Base-by-base conservation (phyloP, 768 basidiomycete genomes). In the Gloeostereum incarnatum region DNA sequence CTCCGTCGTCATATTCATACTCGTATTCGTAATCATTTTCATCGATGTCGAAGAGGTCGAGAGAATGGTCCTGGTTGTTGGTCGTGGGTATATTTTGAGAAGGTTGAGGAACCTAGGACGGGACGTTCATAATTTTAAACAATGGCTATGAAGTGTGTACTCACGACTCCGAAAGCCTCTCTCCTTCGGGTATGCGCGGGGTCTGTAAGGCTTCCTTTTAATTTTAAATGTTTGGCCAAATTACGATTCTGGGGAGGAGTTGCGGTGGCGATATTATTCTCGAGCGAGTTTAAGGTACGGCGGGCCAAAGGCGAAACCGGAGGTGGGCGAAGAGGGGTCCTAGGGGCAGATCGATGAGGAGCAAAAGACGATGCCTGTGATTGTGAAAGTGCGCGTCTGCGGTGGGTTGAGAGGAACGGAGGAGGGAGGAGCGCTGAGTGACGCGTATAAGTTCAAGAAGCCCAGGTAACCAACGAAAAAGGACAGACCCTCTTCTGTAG, bases 171-270 rank as follows among this genome's bases (percentile, higher is more conserved):
- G 45, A 68, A 62, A 30, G 62, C 62, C 45, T 68, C 68, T 26
- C 71, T 60, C 44, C 64, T 60, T 31, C 71, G 53, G 24, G 64
- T 59, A 34, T 67, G 73, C 6, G 79, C 72, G 16, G 84, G 84
- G 52, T 85, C 84, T 2, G 84, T 86, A 38, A 77, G 59, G 48
- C 78, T 75, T 36, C 84, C 83, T 47, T 83, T 79, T 24, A 78
- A 58, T 53, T 76, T 77, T 24, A 78, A 65, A 51, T 73, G 71
- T 44, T 57, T 66, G 6, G 65, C 56, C 39, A 73, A 61, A n/a
- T 65, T 59, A 33, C 71, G 63, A 48, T 79, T 81, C 1, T 71
- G 81, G n/a, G 81, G 79, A 40, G 81, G 81, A 31, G 81, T 85
- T 31, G 72, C 71, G 57, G 69, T 56, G 24, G 69, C 42, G 36